Base-by-base conservation (phyloP, 2,329 filamentous ascomycete genomes). In the Elsinoe fawcettii region DNA sequence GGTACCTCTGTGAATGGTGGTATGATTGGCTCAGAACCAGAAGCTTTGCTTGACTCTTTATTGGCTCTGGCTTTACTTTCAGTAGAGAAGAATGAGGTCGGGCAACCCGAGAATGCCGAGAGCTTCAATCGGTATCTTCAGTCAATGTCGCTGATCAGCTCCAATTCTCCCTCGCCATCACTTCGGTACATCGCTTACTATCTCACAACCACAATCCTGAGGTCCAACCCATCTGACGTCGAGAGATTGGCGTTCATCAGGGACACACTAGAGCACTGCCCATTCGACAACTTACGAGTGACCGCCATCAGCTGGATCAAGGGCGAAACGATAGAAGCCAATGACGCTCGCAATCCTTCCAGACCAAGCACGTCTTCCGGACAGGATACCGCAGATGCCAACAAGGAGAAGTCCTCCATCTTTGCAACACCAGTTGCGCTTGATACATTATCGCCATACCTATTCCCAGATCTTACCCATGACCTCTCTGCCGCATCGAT, bases 271-370 rank as follows among this genome's bases (percentile, higher is more conserved):
- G 77, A 81, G 60, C 73, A 81, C 51, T 78, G 78, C 16, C 73
- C 74, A 0, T 76, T 80, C 58, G 74, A 77, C 46, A 78, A 79
- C 14, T 74, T 80, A 36, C 80, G 80, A 63, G 78, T 80, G 34
- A 77, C 76, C 41, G 81, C 80, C 2, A 76, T 84, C 4, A 75
- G 77, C 32, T 84, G 81, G 81, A 70, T 84, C 32, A 84, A 83
- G 64, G 74, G 80, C 39, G 81, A 83, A 64, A 78, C 81, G 0
- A 72, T 83, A 4, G 73, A 77, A 62, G 74, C 77, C 3, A 75
- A 46, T 16, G 54, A 47, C n/a, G 11, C 54, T 25, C 41, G 37
- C 16, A 37, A 12, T n/a, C 9, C 39, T 18, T 39, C 51, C 14
- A 11, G 36, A 12, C 51, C 47, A 22, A 16, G 18, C 25, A 59